Evolutionary conservation across 73 alveolate species (phyloP), one percentile per base, ranked within the genome.

Genomic region (Paramecium caudatum): DNA sequence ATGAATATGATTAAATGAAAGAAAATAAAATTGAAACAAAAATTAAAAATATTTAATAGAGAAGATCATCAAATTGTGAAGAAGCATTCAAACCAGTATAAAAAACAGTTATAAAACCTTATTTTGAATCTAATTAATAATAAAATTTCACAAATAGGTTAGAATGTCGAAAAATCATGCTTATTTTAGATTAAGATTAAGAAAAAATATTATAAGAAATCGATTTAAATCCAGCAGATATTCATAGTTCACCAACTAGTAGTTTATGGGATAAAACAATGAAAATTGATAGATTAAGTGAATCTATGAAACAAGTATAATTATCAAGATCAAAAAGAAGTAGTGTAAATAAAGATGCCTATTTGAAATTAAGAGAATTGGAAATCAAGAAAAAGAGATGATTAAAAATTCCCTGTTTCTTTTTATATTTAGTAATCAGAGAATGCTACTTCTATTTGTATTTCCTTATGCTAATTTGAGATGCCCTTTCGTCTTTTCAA

Each of bases 401-500:
- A 55, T 55, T 55, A 23, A 55, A 19, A 2, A 23, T 19, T 23
- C 2, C 17, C 30, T 27, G 23, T 27, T 55, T 55, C 80, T 55
- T 43, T 55, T 55, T 23, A 55, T 23, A 55, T 55, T 43, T 55
- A 55, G 80, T 55, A 68, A 74, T 74, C 88, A 74, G 39, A 74
- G 43, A 74, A 41, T 27, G 68, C 88, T 74, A 74, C 88, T 74
- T 74, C 88, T 74, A 45, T 74, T 74, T 19, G 88, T 41, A 39
- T 74, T 74, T 3, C 43, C 68, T 41, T 74, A 41, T 21, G 23
- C 21, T 74, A 74, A 74, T 74, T 74, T 74, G 36, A 74, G 41
- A 74, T 74, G 88, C 30, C 88, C 88, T 21, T 74, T 74, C 19
- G 88, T 37, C 32, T 74, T 74, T 19, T 74, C 88, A 15, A 74